A percentile compares a stretch with the other conserved stretches of the same genome.
These are phyloP conservation scores for Pyrenula aspistea DNA, from an alignment of 495 filamentous ascomycete genomes.

Conservation along the genomic window DNA sequence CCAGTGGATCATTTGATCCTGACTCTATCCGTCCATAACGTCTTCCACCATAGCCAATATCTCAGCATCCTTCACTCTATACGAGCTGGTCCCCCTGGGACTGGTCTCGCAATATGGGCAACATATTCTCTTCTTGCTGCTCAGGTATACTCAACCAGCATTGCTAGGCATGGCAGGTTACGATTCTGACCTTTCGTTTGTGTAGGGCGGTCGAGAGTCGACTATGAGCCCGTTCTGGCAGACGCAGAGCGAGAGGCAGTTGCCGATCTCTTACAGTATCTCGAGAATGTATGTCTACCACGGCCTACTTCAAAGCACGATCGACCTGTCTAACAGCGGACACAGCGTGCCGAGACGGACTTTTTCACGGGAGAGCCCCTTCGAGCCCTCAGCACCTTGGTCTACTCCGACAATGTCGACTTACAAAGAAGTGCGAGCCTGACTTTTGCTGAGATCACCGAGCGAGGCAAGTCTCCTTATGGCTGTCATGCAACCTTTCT, in stretches of 20 bases:
- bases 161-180: neutral
- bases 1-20: neutral
- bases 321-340: conserved; percentile 8
- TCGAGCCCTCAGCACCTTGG: conserved; percentile 82
- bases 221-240: conserved; percentile 89
- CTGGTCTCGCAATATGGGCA: neutral
- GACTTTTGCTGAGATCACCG: conserved; percentile 98
- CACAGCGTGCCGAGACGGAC: conserved; percentile 83
- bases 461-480: conserved; percentile 59
- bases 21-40: neutral
- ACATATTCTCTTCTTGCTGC: neutral
- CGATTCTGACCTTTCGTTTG: neutral
- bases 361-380: conserved; percentile 98
- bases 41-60: conserved; percentile 4
- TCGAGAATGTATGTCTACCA: conserved; percentile 69
- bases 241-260: conserved; percentile 97
- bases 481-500: neutral
- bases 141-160: neutral
- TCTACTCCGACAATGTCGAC: conserved; percentile 98
- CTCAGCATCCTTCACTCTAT: neutral
- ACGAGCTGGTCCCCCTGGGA: neutral
- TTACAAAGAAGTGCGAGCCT: conserved; percentile 93
- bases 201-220: conserved; percentile 76
- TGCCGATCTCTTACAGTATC: conserved; percentile 83
- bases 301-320: neutral